Conservation (phyloP, 1,139 yeast genomes). For the Pneumocystis jirovecii region DNA sequence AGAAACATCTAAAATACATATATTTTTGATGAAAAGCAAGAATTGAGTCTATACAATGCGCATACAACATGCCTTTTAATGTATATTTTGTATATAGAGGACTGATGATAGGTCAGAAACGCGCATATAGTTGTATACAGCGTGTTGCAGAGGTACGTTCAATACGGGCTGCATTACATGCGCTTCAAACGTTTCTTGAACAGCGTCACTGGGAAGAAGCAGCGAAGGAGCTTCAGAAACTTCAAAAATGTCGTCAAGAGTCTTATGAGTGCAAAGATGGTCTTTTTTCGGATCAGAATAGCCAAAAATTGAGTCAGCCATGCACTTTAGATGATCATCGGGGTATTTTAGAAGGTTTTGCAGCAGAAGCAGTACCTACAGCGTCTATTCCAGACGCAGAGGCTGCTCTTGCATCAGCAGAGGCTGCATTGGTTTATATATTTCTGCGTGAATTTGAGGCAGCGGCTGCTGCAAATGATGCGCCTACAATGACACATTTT, state of each 20-base stretch:
- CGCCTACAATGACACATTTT: constrained; percentile 54
- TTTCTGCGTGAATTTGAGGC: constrained; percentile 50
- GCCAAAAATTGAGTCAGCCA: too few relatives aligned
- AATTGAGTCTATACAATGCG: background rate
- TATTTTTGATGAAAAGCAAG: too few relatives aligned
- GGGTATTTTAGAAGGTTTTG: constrained; percentile 28
- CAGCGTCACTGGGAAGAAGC: background rate
- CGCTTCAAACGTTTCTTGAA: background rate
- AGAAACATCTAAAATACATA: too few relatives aligned
- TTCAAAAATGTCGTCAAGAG: background rate
- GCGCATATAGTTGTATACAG: background rate
- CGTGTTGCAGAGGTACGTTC: background rate
- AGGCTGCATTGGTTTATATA: constrained; percentile 38
- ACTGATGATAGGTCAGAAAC: background rate
- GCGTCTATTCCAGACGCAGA: constrained; percentile 66
- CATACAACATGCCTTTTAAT: background rate
- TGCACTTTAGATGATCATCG: background rate
- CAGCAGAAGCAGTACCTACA: constrained; percentile 76
- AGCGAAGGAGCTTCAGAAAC: background rate
- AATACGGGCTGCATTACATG: background rate
- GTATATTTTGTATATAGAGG: too few relatives aligned
- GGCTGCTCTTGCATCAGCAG: constrained; percentile 43
- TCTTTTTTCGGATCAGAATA: background rate
- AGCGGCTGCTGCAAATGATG: constrained; percentile 55
- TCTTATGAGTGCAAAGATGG: background rate